Percentiles rank a stretch among this genome's conserved stretches.
These are phyloP conservation scores for Lithocarpus polystachyus DNA, from an alignment of 306 rosid species.

Conservation along the genomic window DNA sequence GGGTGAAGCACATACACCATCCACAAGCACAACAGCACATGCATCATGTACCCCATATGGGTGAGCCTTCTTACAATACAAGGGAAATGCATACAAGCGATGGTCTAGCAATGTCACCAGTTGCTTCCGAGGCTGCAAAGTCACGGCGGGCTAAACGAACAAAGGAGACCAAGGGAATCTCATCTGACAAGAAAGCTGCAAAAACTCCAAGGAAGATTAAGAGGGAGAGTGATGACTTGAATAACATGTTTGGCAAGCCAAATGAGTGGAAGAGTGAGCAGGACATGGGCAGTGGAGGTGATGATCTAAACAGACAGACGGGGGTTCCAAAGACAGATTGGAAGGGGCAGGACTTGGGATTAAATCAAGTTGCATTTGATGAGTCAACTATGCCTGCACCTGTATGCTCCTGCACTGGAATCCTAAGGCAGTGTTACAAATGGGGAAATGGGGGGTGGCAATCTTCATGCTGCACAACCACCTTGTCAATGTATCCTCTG, in stretches of 20 bases:
- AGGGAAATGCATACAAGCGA: slow-evolving; percentile 68
- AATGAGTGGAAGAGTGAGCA: slow-evolving; percentile 78
- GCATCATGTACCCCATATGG: slow-evolving; percentile 59
- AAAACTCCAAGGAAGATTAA: slow-evolving; percentile 68
- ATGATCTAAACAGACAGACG: slow-evolving; percentile 67
- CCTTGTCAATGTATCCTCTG: slow-evolving; percentile 85
- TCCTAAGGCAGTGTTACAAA: slow-evolving; percentile 87
- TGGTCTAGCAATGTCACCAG: slow-evolving; percentile 47
- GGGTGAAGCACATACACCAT: slow-evolving; percentile 93
- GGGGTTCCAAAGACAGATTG: slow-evolving; percentile 78
- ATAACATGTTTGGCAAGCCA: slow-evolving; percentile 62
- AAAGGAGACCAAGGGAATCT: slow-evolving; percentile 56
- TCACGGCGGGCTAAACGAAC: slow-evolving; percentile 65
- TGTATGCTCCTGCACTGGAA: slow-evolving; percentile 86
- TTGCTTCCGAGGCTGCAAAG: slow-evolving; percentile 54
- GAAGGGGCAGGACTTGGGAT: slow-evolving; percentile 88
- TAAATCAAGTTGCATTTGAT: slow-evolving; percentile 87
- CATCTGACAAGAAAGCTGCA: slow-evolving; percentile 67
- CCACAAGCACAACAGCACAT: slow-evolving; percentile 73
- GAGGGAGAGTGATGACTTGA: slow-evolving; percentile 73
- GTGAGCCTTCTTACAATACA: slow-evolving; percentile 55
- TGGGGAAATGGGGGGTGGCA: slow-evolving; percentile 99
- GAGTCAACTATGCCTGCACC: slow-evolving; percentile 98
- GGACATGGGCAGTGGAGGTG: slow-evolving; percentile 62
- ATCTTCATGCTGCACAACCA: slow-evolving; percentile 94